Base-by-base conservation (phyloP, 1,284 basidiomycete genomes). In the Ganoderma meredithae region DNA sequence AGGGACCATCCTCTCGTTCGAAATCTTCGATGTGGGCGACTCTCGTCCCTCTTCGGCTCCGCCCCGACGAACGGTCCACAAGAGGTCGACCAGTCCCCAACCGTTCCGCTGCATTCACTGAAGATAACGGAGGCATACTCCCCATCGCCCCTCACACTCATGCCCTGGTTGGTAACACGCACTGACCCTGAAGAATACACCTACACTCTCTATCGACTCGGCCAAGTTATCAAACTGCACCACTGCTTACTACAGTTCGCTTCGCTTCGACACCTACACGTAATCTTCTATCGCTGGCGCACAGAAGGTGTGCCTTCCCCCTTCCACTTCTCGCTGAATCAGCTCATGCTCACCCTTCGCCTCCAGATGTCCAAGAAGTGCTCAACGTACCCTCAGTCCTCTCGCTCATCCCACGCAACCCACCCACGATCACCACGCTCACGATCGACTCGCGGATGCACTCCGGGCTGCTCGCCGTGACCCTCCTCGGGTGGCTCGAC, bases 81-180 rank as follows among this genome's bases (percentile, higher is more conserved):
- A 27, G 39, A 33, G 9, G 53, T 36, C 33, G 43, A 63, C 4
- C 61, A 55, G 19, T 25, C 58, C 17, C 62, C 58, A 15, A 60
- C 62, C 31, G 52, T 68, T 39, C 12, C 52, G 7, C 31, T 72
- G 53, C 71, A 36, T n/a, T 53, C 66, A 27, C 65, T 72, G 19
- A 72, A 72, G 60, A 43, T 72, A 33, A 67, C 67, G 3, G 71
- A 72, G 60, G 69, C 71, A 15, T 72, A 70, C 67, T 60, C 71
- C n/a, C 67, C 71, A 0, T 67, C 71, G 2, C 71, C 71, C 0
- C 65, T 70, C 6, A 72, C 71, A 0, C 43, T 72, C 15, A 70
- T 69, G 67, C 71, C 71, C 1, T 72, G 71, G 71, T 58, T 72
- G 6, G 63, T 68, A 19, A 49, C 52, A 9, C 67, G 68, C 64